Base-by-base conservation (phyloP, 371 early-diverging fungal species). In the Haplosporangium sp. region DNA sequence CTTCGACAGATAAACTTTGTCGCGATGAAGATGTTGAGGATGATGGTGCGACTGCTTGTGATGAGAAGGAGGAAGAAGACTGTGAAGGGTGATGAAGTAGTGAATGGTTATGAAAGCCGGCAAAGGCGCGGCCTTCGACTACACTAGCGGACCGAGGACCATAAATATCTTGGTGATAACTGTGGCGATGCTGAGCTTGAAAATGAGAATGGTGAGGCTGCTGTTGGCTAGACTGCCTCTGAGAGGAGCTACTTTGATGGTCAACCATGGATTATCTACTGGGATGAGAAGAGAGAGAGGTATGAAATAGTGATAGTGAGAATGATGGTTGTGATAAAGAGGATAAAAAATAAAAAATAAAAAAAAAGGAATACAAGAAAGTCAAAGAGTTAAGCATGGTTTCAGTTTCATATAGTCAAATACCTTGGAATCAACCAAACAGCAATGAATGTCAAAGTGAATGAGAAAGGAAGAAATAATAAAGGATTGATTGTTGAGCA, bases 81-180 rank as follows among this genome's bases (percentile, higher is more conserved):
- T 77, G 69, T 56, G 63, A 58, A 3, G 73, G 71, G 40, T 67
- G 71, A 38, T 70, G 71, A 39, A 63, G 71, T 27, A 27, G 27
- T 17, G 71, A 63, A 27, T 58, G 48, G 17, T 55, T 59, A 40
- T 76, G 76, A 52, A 76, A 70, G 45, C 63, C 62, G 19, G 74
- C 65, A 42, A 73, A 78, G 20, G 79, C 60, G 3, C 79, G 69
- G 19, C 76, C 74, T 38, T 79, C 81, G 47, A 79, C 71, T 1
- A 79, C 74, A 0, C 81, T 64, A 1, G 81, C 81, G 3, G 81
- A 79, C 56, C 74, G 68, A 0, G 81, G 81, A 4, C 81, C 81
- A 42, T 79, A 73, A 39, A 71, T 56, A 34, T 79, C 81, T 52
- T 74, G 81, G 55, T 79, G 60, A 47, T 67, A 62, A 19, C 62